Evolutionary conservation across 2,329 filamentous ascomycete species (phyloP).

Genomic region (Colletotrichum caudatum): DNA sequence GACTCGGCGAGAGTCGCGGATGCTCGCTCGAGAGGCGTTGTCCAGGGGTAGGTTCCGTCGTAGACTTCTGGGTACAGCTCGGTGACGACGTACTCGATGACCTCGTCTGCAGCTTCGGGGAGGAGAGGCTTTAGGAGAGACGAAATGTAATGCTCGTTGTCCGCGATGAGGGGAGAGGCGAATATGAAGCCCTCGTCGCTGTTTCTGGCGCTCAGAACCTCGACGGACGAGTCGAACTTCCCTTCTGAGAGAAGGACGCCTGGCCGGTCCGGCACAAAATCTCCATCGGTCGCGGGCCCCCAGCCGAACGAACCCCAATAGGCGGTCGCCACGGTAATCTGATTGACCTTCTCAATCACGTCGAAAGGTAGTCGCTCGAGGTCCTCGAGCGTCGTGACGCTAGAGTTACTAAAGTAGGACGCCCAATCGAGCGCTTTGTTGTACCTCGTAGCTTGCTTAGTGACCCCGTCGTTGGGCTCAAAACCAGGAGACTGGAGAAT

Average conservation of each 20-base stretch:
- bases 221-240: conserved; percentile 14
- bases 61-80: conserved; percentile 57
- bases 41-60: background rate
- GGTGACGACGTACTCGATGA: background rate
- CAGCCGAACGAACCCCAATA: background rate
- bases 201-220: conserved; percentile 51
- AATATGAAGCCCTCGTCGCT: conserved; percentile 63
- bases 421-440: background rate
- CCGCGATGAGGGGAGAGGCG: conserved; percentile 57
- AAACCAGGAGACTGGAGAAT: conserved; percentile 3
- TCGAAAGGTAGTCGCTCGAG: background rate
- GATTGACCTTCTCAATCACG: background rate
- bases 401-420: conserved; percentile 1
- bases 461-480: background rate
- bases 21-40: conserved; percentile 52
- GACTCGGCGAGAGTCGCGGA: background rate
- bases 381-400: background rate
- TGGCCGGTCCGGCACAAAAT: conserved; percentile 34
- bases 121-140: background rate
- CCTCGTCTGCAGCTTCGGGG: background rate
- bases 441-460: background rate
- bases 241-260: conserved; percentile 28
- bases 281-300: conserved; percentile 30
- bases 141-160: conserved; percentile 43
- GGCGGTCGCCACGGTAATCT: background rate